phyloP scores from a whole-genome alignment of 345 rosid genomes.

The Lagerstroemia speciosa region DNA sequence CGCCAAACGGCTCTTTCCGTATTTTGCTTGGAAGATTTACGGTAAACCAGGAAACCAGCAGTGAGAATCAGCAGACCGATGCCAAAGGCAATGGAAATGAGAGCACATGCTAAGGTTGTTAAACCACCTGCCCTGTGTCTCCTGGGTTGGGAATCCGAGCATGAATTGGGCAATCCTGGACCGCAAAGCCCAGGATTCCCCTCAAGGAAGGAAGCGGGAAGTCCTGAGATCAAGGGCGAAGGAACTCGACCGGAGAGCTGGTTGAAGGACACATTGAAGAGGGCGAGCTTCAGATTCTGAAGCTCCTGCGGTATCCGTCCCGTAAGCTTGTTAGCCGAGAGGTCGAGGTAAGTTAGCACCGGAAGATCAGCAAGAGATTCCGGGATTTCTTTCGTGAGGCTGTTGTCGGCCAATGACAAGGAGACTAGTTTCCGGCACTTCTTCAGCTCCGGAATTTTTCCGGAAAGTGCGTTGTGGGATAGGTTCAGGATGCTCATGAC shows the following conservation, averaged over 20 bases:
- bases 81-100: constrained; percentile 60
- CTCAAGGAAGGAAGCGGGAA: constrained; percentile 83
- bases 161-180: constrained; percentile 57
- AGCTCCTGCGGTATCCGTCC: constrained; percentile 73
- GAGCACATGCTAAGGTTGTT: constrained; percentile 37
- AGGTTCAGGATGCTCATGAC: constrained; percentile 80
- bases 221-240: constrained; percentile 61
- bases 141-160: constrained; percentile 35
- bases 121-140: constrained; percentile 23
- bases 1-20: constrained; percentile 47
- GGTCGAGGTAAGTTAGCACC: constrained; percentile 84
- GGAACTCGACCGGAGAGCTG: constrained; percentile 69
- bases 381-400: constrained; percentile 56
- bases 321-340: constrained; percentile 68
- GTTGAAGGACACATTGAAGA: constrained; percentile 79
- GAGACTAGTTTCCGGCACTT: constrained; percentile 85
- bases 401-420: constrained; percentile 67
- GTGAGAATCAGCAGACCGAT: constrained; percentile 37
- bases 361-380: constrained; percentile 65
- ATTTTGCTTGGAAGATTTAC: constrained; percentile 44
- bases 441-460: constrained; percentile 66
- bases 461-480: constrained; percentile 62
- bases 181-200: constrained; percentile 89
- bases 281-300: constrained; percentile 82
- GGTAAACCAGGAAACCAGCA: constrained; percentile 42